Evolutionary conservation across 2,329 filamentous ascomycete genomes (phyloP).

Genomic region (Sporothrix luriei): DNA sequence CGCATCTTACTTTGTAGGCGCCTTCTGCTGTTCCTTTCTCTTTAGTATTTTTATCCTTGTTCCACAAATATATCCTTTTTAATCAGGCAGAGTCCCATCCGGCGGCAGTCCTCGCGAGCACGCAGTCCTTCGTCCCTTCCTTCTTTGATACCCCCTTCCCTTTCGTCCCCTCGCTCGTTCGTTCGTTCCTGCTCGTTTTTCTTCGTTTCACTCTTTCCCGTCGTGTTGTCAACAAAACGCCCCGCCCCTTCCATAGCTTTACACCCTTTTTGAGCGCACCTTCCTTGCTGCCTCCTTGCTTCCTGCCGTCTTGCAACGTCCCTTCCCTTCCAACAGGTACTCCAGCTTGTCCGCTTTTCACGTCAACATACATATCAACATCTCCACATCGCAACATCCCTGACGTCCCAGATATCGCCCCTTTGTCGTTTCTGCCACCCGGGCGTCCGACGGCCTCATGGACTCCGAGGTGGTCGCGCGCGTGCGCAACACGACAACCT

Average conservation of each 20-base stretch:
- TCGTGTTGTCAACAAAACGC: not conserved
- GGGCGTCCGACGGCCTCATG: constrained; percentile 8
- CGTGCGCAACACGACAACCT: constrained; percentile 2
- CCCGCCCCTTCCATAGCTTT: not conserved
- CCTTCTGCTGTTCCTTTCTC: not conserved
- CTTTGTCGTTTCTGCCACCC: not conserved
- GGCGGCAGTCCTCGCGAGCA: not conserved
- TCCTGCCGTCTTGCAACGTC: not conserved
- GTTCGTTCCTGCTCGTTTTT: constrained; percentile 6
- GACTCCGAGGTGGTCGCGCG: constrained; percentile 11
- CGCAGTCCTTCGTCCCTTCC: not conserved
- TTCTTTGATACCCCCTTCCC: constrained; percentile 22
- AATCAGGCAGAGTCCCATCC: constrained; percentile 4
- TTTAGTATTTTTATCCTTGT: not conserved
- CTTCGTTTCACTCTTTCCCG: not conserved
- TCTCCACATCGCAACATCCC: too few species aligned
- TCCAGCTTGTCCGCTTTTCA: not conserved
- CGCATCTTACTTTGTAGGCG: not conserved
- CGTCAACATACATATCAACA: not conserved
- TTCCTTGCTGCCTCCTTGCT: not conserved
- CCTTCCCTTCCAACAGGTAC: not conserved
- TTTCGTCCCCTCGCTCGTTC: constrained; percentile 4
- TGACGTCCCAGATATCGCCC: not conserved
- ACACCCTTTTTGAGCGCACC: not conserved
- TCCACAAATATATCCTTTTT: constrained; percentile 16